These are phyloP conservation scores for Barnettozyma vustinii DNA, from an alignment of 805 yeast genomes.

Conservation along the genomic window DNA sequence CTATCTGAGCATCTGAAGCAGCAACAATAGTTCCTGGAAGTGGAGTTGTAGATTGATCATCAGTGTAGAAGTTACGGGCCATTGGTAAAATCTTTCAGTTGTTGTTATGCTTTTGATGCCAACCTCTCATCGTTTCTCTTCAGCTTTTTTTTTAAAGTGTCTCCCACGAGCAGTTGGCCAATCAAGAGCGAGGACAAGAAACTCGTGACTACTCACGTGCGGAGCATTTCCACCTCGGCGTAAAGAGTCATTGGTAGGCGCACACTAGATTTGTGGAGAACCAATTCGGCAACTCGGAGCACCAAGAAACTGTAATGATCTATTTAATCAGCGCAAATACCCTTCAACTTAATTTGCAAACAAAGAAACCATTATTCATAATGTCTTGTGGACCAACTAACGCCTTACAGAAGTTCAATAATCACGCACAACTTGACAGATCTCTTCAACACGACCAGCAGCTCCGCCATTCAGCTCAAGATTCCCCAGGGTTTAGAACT, in stretches of 20 bases:
- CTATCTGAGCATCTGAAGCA: conserved; percentile 37
- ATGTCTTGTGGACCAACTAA: conserved; percentile 24
- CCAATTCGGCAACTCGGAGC: background rate
- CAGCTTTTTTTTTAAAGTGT: background rate
- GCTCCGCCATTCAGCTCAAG: conserved; percentile 9
- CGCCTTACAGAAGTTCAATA: conserved; percentile 21
- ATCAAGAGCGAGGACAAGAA: background rate
- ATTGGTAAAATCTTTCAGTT: background rate
- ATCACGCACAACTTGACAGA: conserved; percentile 22
- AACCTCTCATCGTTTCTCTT: background rate
- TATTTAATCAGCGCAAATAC: background rate
- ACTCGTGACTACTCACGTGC: background rate
- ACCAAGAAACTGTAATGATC: background rate
- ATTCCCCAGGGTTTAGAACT: conserved; percentile 10
- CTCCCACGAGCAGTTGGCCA: background rate
- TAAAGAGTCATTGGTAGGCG: background rate
- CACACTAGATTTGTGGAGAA: background rate
- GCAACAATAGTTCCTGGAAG: conserved; percentile 46
- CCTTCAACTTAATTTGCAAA: background rate
- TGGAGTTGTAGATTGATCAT: conserved; percentile 40
- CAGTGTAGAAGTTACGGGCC: conserved; percentile 38
- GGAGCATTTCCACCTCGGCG: background rate
- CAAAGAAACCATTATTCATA: background rate
- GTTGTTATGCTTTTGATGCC: background rate
- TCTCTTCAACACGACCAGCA: conserved; percentile 22